Base-by-base conservation (phyloP, 192 early-diverging fungal species). In the Podochytrium sp. region DNA sequence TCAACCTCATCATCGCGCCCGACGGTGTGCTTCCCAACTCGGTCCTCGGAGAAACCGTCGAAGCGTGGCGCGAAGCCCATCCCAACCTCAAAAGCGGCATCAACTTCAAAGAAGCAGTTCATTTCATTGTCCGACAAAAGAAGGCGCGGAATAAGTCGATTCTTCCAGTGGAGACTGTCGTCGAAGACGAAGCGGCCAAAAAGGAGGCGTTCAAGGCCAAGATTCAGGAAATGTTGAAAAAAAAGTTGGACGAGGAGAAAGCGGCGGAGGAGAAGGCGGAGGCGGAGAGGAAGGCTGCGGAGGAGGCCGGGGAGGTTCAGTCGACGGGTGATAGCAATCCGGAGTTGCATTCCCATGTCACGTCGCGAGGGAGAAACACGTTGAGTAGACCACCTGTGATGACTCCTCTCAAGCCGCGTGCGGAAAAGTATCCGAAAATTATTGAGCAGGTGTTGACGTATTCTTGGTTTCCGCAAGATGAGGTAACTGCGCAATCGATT, bases 21-120 rank as follows among this genome's bases (percentile, higher is more conserved):
- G 85, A 86, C 56, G 85, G 85, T 5, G 32, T 52, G 1, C 34
- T 86, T 23, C 85, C 85, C 6, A 86, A 86, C 76, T 86, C 84
- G 1, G 41, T 76, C 32, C 23, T 83, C 1, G 58, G 23, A 18
- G 33, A 66, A 7, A 41, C 73, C 6, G 70, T 86, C 20, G 23
- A 60, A 33, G 52, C 76, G 16, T 86, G 84, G 84, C 41, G 61
- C 43, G 33, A 50, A 6, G 51, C 27, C 0, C 84, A 86, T 42
- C 52, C 65, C 1, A 38, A 33, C 23, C 73, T 72, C 42, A 38
- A 67, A 27, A 56, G 53, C 2, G 40, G 35, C 18, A 18, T 33
- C 2, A 20, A 25, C 1, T 56, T 69, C 16, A 30, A 25, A 23
- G 66, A 69, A 34, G 30, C 35, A 6, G 53, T 69, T 0, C 78